Base-by-base conservation (phyloP, 768 basidiomycete species). In the Russula sp. region DNA sequence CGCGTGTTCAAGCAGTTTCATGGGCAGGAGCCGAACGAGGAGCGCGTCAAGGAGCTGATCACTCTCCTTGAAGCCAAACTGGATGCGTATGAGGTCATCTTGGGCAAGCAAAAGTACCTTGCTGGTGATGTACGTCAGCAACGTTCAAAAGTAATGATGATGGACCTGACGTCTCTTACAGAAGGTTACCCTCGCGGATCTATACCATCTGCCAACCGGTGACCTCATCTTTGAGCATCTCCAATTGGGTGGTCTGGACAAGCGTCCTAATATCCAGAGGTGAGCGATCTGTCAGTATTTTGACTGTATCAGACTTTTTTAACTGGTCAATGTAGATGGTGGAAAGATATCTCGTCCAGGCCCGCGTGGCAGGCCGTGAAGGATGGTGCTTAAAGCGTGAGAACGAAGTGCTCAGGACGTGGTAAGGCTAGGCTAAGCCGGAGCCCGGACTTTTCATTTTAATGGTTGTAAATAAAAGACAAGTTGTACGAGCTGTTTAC, bases 81-180 rank as follows among this genome's bases (percentile, higher is more conserved):
- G 1, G 20, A 64, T 20, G 63, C 1, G 6, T 56, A 62, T n/a
- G 63, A 64, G 14, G 1, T 0, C 5, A 56, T 64, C 47, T 39
- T 64, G 20, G 8, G 54, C 42, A 56, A 56, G 42, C 63, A 64
- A 2, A 64, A 56, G 50, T 64, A 64, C 54, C 63, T 64, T 20
- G 60, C 54, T 13, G 63, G 63, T 41, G 16, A 64, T 16, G 63
- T 64, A n/a, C n/a, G n/a, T n/a, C n/a, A n/a, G 14, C 5, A 3
- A 2, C 9, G 5, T 20, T 10, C n/a, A 29, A 16, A 9, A 5
- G 29, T 9, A 16, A 34, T 64, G 16, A 8, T 50, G 35, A 64
- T 46, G 41, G 14, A 16, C n/a, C 9, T 34, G 32, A 18, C 1
- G n/a, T 20, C 18, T 10, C n/a, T 2, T 20, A 6, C 49, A 64